These are phyloP conservation scores for Discostella pseudostelligera DNA, from an alignment of 108 stramenopile species.

Conservation along the genomic window DNA sequence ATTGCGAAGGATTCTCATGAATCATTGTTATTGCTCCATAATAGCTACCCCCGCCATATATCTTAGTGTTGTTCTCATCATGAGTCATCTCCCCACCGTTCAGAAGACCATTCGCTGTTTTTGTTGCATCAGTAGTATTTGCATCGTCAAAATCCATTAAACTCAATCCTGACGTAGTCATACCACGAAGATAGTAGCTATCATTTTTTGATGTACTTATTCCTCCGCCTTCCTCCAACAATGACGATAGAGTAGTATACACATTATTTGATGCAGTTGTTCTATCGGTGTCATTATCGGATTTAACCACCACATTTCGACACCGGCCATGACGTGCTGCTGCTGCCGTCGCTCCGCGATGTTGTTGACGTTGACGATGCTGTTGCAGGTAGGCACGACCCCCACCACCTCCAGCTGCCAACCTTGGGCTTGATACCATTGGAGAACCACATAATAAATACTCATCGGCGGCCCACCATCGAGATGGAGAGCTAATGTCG, in stretches of 20 bases:
- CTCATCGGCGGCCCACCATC: conserved; percentile 7
- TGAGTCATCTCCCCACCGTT: no score
- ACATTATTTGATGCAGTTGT: no score
- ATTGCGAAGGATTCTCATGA: no score
- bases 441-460: conserved; percentile 24
- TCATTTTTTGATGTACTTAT: not conserved
- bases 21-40: conserved; percentile 15
- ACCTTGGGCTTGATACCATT: conserved; percentile 24
- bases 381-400: conserved; percentile 7
- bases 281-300: no score
- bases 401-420: conserved; percentile 21
- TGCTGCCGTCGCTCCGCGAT: not conserved
- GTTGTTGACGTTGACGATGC: not conserved
- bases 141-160: conserved; percentile 17
- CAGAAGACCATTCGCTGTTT: not conserved
- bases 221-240: conserved; percentile 16
- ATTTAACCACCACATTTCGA: no score
- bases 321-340: not conserved
- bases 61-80: no score
- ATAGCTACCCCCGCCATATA: not conserved
- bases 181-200: not conserved
- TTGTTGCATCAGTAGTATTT: not conserved
- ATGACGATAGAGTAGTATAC: conserved; percentile 7
- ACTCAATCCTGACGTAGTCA: conserved; percentile 7
- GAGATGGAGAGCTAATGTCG: not conserved